Evolutionary conservation across 2,329 filamentous ascomycete genomes (phyloP), one percentile per base, ranked within the genome.

Genomic region (Paecilomyces fulvus): DNA sequence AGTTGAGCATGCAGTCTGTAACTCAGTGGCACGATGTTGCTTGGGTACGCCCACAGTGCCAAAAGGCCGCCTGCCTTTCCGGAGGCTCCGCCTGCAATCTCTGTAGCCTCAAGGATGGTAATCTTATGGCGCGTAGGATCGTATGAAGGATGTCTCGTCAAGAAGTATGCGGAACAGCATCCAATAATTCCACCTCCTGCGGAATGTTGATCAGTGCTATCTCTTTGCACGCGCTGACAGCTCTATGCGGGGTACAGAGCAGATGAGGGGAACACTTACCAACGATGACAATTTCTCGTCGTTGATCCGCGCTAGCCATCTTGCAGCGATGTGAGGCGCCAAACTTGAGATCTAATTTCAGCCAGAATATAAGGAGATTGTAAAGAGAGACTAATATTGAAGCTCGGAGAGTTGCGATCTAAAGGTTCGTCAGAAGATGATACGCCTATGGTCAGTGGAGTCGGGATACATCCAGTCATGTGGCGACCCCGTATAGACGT

Each of bases 1-100:
- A 99, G 79, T 66, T 96, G 84, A 31, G 84, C 82, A 67, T 97
- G 94, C 14, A 97, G 79, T 51, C 80, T 81, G 73, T 91, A 97
- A 57, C 89, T 95, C 48, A 97, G 77, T 0, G 89, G 89, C 0
- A 96, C 92, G 43, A 97, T 84, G 65, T 83, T 87, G 56, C 78
- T 79, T 0, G 94, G 94, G 67, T 96, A 96, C 0, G 92, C 94
- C 91, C 92, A 97, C 14, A 92, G 78, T 0, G 87, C 94, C 21
- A 99, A 80, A 3, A 99, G 79, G 1, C 94, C 94, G 14, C 94
- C 94, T 0, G 94, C 92, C 75, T 96, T 97, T 46, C 94, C 94
- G 8, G 91, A 96, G 37, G 94, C 92, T 23, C 89, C 92, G n/a
- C 90, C 84, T 6, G 94, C 94, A 61, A 97, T 86, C 49, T 85